These are phyloP conservation scores for Delonix regia DNA, from an alignment of 306 rosid species.

Conservation along the genomic window DNA sequence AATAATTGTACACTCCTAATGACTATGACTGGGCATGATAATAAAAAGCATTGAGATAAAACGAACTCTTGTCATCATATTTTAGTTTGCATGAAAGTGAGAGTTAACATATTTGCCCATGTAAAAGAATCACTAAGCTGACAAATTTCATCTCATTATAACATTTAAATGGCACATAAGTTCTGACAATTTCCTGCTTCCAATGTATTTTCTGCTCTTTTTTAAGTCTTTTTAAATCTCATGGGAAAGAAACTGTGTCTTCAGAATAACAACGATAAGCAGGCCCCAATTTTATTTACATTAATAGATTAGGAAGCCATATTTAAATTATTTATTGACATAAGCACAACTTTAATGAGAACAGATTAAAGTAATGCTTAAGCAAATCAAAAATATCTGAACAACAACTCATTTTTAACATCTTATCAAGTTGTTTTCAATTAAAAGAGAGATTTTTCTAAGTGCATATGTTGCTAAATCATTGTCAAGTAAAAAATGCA, in stretches of 20 bases:
- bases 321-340: no score
- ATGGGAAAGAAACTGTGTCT: background rate
- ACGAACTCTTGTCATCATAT: background rate
- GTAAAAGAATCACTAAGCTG: background rate
- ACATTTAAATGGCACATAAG: background rate
- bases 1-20: conserved; percentile 9
- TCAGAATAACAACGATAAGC: background rate
- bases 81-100: background rate
- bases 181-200: background rate
- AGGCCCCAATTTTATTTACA: background rate
- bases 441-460: background rate
- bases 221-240: background rate
- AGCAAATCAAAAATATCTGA: no score
- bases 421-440: no score
- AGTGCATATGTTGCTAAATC: background rate
- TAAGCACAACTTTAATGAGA: no score
- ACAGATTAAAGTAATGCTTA: no score
- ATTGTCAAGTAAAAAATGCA: background rate
- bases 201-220: no score
- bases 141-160: background rate
- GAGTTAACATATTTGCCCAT: conserved; percentile 1
- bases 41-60: background rate
- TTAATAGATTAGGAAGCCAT: no score
- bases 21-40: background rate
- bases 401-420: no score